Conservation (phyloP, 768 basidiomycete genomes). For the Trametes punicea region DNA sequence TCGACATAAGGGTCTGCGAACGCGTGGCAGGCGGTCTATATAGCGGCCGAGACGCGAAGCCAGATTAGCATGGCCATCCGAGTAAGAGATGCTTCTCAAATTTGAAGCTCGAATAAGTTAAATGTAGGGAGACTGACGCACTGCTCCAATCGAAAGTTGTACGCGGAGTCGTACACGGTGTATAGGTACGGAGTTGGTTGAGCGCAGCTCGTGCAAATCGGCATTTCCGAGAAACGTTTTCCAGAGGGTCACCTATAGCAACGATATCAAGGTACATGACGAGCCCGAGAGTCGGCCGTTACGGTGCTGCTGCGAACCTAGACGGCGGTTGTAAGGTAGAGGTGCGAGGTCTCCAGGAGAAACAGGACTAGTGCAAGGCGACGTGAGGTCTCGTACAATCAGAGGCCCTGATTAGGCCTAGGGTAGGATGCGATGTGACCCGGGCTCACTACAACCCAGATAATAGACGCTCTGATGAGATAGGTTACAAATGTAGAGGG, state of each 20-base stretch:
- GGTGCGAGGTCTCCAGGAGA: neutral
- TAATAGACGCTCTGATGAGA: too few species aligned
- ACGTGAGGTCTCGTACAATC: slow-evolving; percentile 1
- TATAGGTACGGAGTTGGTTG: slow-evolving; percentile 64
- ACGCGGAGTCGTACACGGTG: slow-evolving; percentile 74
- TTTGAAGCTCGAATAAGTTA: slow-evolving; percentile 6
- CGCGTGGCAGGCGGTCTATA: slow-evolving; percentile 53
- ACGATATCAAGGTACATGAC: neutral
- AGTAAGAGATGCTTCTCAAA: neutral
- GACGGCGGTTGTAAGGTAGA: neutral
- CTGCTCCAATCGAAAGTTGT: slow-evolving; percentile 80
- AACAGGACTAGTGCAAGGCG: neutral
- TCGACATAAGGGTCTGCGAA: slow-evolving; percentile 90
- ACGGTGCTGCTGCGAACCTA: neutral
- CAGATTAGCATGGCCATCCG: slow-evolving; percentile 7
- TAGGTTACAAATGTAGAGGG: too few species aligned
- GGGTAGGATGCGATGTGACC: neutral
- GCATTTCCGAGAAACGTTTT: slow-evolving; percentile 43
- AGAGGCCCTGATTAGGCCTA: neutral
- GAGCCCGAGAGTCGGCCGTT: neutral
- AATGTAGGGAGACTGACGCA: slow-evolving; percentile 54
- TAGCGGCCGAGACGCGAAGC: slow-evolving; percentile 5
- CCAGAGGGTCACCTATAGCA: neutral
- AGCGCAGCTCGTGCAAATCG: slow-evolving; percentile 79
- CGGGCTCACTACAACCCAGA: neutral